Conservation (phyloP, 768 basidiomycete species). For the Lactifluus piperatus region DNA sequence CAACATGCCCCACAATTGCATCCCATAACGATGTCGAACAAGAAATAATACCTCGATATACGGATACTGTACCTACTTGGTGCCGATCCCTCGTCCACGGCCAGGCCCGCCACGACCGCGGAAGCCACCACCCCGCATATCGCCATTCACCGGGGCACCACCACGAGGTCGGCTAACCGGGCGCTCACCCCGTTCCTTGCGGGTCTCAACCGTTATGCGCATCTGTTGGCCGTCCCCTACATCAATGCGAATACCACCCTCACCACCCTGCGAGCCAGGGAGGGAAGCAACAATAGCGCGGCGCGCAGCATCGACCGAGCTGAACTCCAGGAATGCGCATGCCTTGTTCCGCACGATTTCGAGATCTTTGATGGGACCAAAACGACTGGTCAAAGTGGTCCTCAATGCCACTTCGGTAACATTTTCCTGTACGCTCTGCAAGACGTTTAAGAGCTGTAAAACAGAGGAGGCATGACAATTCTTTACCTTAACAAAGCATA, state of each 20-base stretch:
- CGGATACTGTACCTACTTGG: conserved; percentile 15
- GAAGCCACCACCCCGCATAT: conserved; percentile 42
- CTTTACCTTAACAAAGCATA: conserved; percentile 88
- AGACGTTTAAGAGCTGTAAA: conserved; percentile 4
- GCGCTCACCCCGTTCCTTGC: conserved; percentile 87
- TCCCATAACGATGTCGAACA: conserved; percentile 13
- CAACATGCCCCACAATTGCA: conserved; percentile 1
- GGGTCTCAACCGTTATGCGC: conserved; percentile 74
- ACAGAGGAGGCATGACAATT: background rate
- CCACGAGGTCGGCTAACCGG: conserved; percentile 54
- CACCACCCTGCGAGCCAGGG: conserved; percentile 62
- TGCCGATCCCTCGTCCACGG: conserved; percentile 34
- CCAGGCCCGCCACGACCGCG: conserved; percentile 39
- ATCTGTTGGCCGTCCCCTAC: conserved; percentile 44
- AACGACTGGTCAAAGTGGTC: conserved; percentile 45
- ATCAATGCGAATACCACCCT: conserved; percentile 80
- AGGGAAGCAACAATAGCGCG: conserved; percentile 75
- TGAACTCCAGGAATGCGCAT: conserved; percentile 93
- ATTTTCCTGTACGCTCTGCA: conserved; percentile 63
- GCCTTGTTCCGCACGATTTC: conserved; percentile 85
- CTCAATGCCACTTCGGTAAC: conserved; percentile 45
- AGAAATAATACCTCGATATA: conserved; percentile 2
- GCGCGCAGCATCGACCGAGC: conserved; percentile 65
- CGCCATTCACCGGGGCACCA: conserved; percentile 44
- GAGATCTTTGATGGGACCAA: conserved; percentile 78